These are phyloP conservation scores for Sporobolomyces phaffii DNA, from an alignment of 768 basidiomycete species.

Conservation along the genomic window DNA sequence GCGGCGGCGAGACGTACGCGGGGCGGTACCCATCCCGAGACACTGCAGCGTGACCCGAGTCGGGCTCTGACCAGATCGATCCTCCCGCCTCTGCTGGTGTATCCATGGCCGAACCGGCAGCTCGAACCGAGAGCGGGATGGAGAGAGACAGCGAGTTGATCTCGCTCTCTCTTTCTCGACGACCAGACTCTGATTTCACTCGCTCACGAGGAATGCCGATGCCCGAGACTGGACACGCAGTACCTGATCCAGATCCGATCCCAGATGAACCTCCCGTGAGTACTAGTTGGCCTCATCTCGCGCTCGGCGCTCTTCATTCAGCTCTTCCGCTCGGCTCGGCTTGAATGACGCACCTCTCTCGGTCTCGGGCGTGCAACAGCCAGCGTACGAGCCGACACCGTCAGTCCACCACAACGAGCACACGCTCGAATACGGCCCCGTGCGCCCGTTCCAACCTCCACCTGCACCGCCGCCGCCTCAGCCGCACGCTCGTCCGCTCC, in stretches of 20 bases:
- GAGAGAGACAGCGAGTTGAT: background rate
- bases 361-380: background rate
- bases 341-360: background rate
- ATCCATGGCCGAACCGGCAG: background rate
- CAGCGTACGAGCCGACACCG: slow-evolving; percentile 25
- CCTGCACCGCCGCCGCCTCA: background rate
- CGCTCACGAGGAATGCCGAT: background rate
- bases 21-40: slow-evolving; percentile 7
- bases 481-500: background rate
- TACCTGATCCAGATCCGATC: slow-evolving; percentile 1
- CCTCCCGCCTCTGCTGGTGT: background rate
- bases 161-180: background rate
- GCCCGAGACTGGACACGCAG: background rate
- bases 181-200: background rate
- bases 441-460: slow-evolving; percentile 24
- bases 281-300: too few relatives aligned
- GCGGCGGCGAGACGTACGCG: background rate
- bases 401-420: background rate
- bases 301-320: background rate
- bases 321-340: background rate
- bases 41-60: background rate
- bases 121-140: too few relatives aligned
- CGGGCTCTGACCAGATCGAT: background rate
- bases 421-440: slow-evolving; percentile 26
- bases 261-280: slow-evolving; percentile 26